Base-by-base conservation (phyloP, 805 yeast species). In the Candida awuae region DNA sequence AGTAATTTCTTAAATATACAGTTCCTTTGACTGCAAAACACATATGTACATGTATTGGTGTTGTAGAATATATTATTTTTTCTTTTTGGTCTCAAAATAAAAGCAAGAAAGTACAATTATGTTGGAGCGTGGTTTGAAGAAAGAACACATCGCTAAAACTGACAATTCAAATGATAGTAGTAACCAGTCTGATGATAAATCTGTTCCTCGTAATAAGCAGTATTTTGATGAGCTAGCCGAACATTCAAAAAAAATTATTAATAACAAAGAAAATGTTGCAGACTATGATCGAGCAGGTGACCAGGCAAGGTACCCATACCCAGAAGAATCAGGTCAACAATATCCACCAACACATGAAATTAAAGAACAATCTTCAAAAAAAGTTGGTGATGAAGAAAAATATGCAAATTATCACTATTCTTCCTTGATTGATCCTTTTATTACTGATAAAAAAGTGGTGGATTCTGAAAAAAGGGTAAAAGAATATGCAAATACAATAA, bases 381-480 rank as follows among this genome's bases (percentile, higher is more conserved):
- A 19, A 6, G 15, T 18, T 5, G 34, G 29, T n/a, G 39, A 29
- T 19, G 17, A n/a, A 8, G n/a, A n/a, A 13, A 25, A 25, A 10
- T 29, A 40, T 29, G 39, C 45, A 6, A 54, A 56, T 31, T 45
- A 48, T 29, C 44, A 44, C 23, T 53, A 56, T 35, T 28, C 52
- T 8, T 55, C 62, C 4, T 25, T 56, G 53, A 57, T 56, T 26
- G 59, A 57, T 31, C 51, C 58, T 1, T 55, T 52, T 19, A 29
- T 57, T 12, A 27, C 37, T 9, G 38, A 44, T 15, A 37, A 35
- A 4, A 55, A 54, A 16, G 47, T 53, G 18, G 42, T 27, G 7
- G 29, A 29, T n/a, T 34, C 46, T 7, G 38, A 43, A 19, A 23
- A 29, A 22, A 32, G 29, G 25, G 17, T 41, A 9, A 27, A 19